Evolutionary conservation across 2,329 filamentous ascomycete genomes (phyloP).

Genomic region (Ceratocystiopsis sp.): DNA sequence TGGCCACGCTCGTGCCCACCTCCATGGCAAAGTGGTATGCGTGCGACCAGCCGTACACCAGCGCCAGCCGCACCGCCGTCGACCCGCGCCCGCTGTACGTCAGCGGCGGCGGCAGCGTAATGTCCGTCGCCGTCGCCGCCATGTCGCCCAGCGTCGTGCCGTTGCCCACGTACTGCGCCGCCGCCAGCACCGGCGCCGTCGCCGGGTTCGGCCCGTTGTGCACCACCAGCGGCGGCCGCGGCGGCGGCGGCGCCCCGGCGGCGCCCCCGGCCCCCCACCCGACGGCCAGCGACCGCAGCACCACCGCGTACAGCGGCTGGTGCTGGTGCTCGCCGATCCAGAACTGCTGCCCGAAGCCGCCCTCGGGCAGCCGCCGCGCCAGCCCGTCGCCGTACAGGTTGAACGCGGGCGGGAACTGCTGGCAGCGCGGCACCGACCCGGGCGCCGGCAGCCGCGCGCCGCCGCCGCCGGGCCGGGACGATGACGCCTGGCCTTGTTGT

Average conservation of each 20-base stretch:
- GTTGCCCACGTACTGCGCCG: slow-evolving; percentile 8
- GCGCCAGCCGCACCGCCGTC: slow-evolving; percentile 5
- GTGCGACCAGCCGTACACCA: slow-evolving; percentile 7
- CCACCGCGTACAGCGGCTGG: slow-evolving; percentile 17
- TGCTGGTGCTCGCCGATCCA: slow-evolving; percentile 16
- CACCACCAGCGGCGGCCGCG: slow-evolving; percentile 15
- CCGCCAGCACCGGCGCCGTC: slow-evolving; percentile 15
- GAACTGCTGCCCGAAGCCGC: slow-evolving; percentile 15
- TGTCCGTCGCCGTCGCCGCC: not conserved
- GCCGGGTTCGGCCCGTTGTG: slow-evolving; percentile 17
- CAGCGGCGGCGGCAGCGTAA: slow-evolving; percentile 16
- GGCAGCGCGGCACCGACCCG: slow-evolving; percentile 7
- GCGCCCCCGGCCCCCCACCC: slow-evolving; percentile 1
- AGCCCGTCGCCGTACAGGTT: slow-evolving; percentile 15
- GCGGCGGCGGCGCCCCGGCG: slow-evolving; percentile 10
- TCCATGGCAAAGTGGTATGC: slow-evolving; percentile 19
- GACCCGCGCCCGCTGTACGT: slow-evolving; percentile 7
- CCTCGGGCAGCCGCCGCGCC: slow-evolving; percentile 12
- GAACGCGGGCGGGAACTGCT: slow-evolving; percentile 17
- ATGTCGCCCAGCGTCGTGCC: slow-evolving; percentile 4
- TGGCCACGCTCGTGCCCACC: slow-evolving; percentile 11
- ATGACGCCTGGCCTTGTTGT: too few species aligned
- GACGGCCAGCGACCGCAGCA: slow-evolving; percentile 9
- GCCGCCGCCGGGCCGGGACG: too few species aligned
- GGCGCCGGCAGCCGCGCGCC: too few species aligned